Percentiles rank a stretch among this genome's conserved stretches.
Evolutionary conservation across 306 rosid genomes (phyloP).

Genomic region (Pterocarpus santalinus): DNA sequence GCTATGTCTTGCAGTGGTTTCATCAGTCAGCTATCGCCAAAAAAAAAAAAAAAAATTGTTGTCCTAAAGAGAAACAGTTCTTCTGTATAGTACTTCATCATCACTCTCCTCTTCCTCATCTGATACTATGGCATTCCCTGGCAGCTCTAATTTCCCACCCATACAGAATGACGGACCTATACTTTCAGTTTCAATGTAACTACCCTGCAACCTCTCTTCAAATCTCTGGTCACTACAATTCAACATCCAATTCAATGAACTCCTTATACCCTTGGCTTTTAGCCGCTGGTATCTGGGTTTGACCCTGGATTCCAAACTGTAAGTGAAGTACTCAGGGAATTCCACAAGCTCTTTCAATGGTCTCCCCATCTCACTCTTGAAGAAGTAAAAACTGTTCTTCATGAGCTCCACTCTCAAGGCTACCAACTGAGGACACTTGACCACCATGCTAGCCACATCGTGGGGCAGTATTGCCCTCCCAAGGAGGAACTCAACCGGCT

Average conservation of each 20-base stretch:
- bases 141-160: slow-evolving; percentile 92
- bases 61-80: slow-evolving; percentile 72
- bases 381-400: slow-evolving; percentile 87
- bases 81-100: slow-evolving; percentile 77
- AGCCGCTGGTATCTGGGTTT: slow-evolving; percentile 83
- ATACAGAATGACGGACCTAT: slow-evolving; percentile 74
- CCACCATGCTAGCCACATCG: slow-evolving; percentile 82
- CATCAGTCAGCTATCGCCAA: slow-evolving; percentile 34
- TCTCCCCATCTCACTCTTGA: slow-evolving; percentile 89
- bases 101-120: slow-evolving; percentile 88
- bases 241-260: slow-evolving; percentile 86
- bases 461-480: slow-evolving; percentile 62
- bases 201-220: slow-evolving; percentile 91
- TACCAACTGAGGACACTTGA: slow-evolving; percentile 81
- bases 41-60: slow-evolving; percentile 6
- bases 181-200: slow-evolving; percentile 81
- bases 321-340: slow-evolving; percentile 90
- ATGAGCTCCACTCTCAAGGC: slow-evolving; percentile 76
- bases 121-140: slow-evolving; percentile 71
- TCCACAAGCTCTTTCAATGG: slow-evolving; percentile 82
- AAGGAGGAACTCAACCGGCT: slow-evolving; percentile 79
- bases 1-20: slow-evolving; percentile 24
- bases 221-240: slow-evolving; percentile 94
- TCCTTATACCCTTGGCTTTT: slow-evolving; percentile 77
- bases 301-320: slow-evolving; percentile 93